Conservation (phyloP, 129 eudicot species). For the Solidago caesia region DNA sequence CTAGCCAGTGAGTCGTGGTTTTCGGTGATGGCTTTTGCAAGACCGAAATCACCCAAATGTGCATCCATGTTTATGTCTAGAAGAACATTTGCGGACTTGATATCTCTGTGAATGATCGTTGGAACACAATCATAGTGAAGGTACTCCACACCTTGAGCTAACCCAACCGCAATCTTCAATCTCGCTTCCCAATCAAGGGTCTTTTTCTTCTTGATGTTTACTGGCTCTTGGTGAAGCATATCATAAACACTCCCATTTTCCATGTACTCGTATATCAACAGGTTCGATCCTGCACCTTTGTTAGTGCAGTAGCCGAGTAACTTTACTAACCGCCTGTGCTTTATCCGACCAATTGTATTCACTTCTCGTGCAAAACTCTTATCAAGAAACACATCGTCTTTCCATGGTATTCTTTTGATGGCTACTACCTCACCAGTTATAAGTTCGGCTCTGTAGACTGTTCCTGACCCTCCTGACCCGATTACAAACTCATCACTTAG, state of each 20-base stretch:
- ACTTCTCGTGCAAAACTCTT: slow-evolving; percentile 91
- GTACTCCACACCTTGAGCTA: slow-evolving; percentile 93
- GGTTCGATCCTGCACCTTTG: slow-evolving; percentile 59
- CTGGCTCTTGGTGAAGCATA: slow-evolving; percentile 64
- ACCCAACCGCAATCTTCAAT: slow-evolving; percentile 73
- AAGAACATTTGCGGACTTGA: slow-evolving; percentile 79
- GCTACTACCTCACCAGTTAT: slow-evolving; percentile 70
- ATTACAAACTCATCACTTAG: slow-evolving; percentile 79
- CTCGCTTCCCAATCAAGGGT: slow-evolving; percentile 76
- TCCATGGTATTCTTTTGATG: slow-evolving; percentile 70
- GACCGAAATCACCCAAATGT: slow-evolving; percentile 94
- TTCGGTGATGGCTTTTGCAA: slow-evolving; percentile 71
- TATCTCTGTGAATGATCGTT: slow-evolving; percentile 88
- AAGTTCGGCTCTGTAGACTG: slow-evolving; percentile 76
- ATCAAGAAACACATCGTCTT: slow-evolving; percentile 70
- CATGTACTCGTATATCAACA: slow-evolving; percentile 91
- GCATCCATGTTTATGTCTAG: slow-evolving; percentile 80
- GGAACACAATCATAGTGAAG: slow-evolving; percentile 96
- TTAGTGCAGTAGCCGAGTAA: slow-evolving; percentile 78
- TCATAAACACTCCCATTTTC: slow-evolving; percentile 95
- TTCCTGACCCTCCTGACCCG: slow-evolving; percentile 95
- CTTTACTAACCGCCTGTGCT: slow-evolving; percentile 87
- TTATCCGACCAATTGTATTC: slow-evolving; percentile 80
- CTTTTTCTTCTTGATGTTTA: slow-evolving; percentile 50
- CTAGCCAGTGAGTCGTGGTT: slow-evolving; percentile 56